Conservation (phyloP, 192 early-diverging fungal genomes). For the Entophlyctis luteolus region DNA sequence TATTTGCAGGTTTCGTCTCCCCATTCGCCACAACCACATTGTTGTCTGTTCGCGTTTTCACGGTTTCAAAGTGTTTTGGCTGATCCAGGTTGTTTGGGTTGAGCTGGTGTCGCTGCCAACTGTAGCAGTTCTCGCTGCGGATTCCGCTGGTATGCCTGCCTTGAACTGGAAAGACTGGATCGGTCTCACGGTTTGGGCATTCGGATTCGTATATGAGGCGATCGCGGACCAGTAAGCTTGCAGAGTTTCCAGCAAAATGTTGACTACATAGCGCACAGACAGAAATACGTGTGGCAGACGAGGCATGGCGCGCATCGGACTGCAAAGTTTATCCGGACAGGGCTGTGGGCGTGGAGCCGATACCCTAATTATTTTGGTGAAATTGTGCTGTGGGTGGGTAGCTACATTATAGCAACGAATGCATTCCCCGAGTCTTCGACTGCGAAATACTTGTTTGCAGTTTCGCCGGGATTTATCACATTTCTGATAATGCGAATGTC, state of each 20-base stretch:
- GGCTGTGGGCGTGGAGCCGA: conserved; percentile 15
- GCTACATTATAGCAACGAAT: conserved; percentile 8
- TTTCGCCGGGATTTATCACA: conserved; percentile 25
- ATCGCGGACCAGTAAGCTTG: not conserved
- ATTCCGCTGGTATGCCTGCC: not conserved
- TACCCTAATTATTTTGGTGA: conserved; percentile 35
- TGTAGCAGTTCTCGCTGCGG: conserved; percentile 10
- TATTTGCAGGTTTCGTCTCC: conserved; percentile 26
- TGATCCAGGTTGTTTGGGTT: conserved; percentile 23
- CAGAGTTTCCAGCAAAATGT: too few relatives aligned
- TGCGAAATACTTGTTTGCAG: conserved; percentile 16
- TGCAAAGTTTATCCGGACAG: conserved; percentile 20
- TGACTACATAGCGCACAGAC: conserved; percentile 22
- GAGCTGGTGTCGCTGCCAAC: conserved; percentile 31
- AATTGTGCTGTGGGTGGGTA: conserved; percentile 25
- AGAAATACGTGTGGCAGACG: conserved; percentile 32
- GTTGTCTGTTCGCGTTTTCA: not conserved
- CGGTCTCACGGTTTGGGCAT: conserved; percentile 29
- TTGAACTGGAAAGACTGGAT: conserved; percentile 14
- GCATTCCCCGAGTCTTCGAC: conserved; percentile 15
- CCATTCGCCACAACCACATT: not conserved
- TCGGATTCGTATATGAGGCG: conserved; percentile 33
- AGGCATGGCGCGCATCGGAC: not conserved
- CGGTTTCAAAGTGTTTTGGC: not conserved
- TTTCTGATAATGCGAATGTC: conserved; percentile 19